Evolutionary conservation across 768 basidiomycete genomes (phyloP), one percentile per base, ranked within the genome.

Genomic region (Panus rudis): DNA sequence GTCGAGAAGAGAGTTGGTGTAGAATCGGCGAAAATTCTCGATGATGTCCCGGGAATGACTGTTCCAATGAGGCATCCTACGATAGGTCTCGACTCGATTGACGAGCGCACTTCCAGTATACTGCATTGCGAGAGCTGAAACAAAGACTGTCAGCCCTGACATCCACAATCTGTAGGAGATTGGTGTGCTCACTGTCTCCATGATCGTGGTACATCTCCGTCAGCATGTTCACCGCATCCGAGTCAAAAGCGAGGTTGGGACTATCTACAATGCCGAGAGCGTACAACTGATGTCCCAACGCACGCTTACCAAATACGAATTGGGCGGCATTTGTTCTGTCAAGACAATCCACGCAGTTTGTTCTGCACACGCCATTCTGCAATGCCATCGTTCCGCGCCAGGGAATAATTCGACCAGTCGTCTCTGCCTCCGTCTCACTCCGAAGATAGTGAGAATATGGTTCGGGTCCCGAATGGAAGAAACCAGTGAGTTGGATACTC

Each of bases 191-290:
- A 92, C 91, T 93, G 57, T 96, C 92, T 1, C 92, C 92, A 52
- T 96, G 92, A 60, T 96, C 92, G 58, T 94, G 92, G 61, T 93
- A 97, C 92, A 99, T 97, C 65, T 96, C 92, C 3, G 92, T 98
- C 52, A 99, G 58, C 79, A 98, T 92, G 59, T 93, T 92, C 30
- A 93, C 87, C 1, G 91, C 92, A 60, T 94, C 93, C 8, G 87
- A 91, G 55, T 94, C 92, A 56, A 94, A 94, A 0, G 81, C 76
- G 27, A 99, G 68, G 55, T 91, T 81, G 0, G 94, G 92, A 45
- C 69, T 80, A 16, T 84, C 79, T 6, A 96, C 81, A 13, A 98
- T 73, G 0, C 96, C 96, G 3, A 99, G 78, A 0, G 92, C 93
- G 59, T 94, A 90, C 6, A 99, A 71, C 59, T 99, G 96, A 61